Evolutionary conservation across 345 rosid genomes (phyloP), one percentile per base, ranked within the genome.

Genomic region (Murraya koenigii): DNA sequence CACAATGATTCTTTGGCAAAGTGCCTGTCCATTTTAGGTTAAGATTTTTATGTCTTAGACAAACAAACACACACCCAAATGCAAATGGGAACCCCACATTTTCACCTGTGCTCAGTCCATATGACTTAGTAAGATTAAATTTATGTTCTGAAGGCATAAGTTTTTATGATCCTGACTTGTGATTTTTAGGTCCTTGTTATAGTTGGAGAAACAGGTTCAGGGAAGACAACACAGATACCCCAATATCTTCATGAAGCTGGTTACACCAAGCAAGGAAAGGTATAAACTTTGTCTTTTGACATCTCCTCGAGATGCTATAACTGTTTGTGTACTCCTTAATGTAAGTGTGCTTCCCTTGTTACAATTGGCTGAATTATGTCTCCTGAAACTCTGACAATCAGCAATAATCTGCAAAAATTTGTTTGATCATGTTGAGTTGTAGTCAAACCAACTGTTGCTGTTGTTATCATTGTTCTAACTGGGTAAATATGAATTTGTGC

Each of bases 171-270:
- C 22, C 64, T 74, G 23, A 25, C 41, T 74, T 76, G 52, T 77
- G 26, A 52, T 22, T 44, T 83, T 56, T 75, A 94, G 98, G 93
- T 96, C 82, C 93, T 96, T 86, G 90, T 96, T 69, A 96, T 94
- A 66, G 98, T 96, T 30, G 99, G 99, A 80, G 99, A 96, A 85
- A 96, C 99, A 77, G 98, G 98, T 80, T 95, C 98, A 36, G 98
- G 98, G 72, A 95, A 95, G 89, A 95, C 98, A 59, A 95, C 98
- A 22, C 98, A 95, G 80, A 90, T 93, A 76, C 98, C 98, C 33
- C 99, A 95, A 70, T 95, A 95, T 86, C 96, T 93, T 73, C 97
- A 95, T 71, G 99, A 95, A 87, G 97, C 94, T 80, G 98, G 98
- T 81, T 95, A 93, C 87, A 95, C 98, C 11, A 94, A 90, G 84